These are phyloP conservation scores for Echinosphaeria canescens DNA, from an alignment of 2,329 filamentous ascomycete genomes.

Conservation along the genomic window DNA sequence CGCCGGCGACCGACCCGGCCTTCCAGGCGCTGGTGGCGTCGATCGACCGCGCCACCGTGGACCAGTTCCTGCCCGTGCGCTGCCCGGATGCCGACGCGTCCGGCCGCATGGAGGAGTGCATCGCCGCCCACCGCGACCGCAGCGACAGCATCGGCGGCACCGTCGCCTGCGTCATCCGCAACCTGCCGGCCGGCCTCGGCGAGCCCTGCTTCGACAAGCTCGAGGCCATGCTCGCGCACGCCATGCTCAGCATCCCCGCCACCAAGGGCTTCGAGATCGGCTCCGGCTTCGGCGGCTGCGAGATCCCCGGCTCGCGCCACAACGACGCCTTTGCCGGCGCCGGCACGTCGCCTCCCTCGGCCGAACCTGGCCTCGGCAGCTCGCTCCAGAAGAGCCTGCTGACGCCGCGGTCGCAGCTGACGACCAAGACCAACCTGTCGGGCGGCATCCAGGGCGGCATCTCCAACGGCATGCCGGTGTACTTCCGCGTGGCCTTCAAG, in stretches of 20 bases:
- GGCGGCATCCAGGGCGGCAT: slow-evolving; percentile 94
- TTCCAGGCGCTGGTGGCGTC: slow-evolving; percentile 55
- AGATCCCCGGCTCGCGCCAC: slow-evolving; percentile 73
- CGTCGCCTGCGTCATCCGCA: slow-evolving; percentile 82
- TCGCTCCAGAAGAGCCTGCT: too few species aligned
- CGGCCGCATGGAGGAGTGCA: slow-evolving; percentile 54
- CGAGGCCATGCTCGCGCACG: slow-evolving; percentile 77
- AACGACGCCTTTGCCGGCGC: slow-evolving; percentile 69
- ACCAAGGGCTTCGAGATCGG: slow-evolving; percentile 94
- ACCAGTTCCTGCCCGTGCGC: slow-evolving; percentile 66
- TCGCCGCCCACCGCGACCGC: slow-evolving; percentile 56
- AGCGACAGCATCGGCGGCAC: slow-evolving; percentile 87
- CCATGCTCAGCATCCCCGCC: slow-evolving; percentile 87
- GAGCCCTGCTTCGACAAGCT: slow-evolving; percentile 94
- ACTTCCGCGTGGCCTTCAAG: slow-evolving; percentile 92
- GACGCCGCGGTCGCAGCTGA: slow-evolving; percentile 38
- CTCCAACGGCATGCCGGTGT: slow-evolving; percentile 80
- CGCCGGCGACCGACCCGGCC: slow-evolving; percentile 50
- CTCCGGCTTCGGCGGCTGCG: slow-evolving; percentile 73
- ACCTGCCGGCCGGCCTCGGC: slow-evolving; percentile 66
- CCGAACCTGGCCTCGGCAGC: slow-evolving; percentile 14
- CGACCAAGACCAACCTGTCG: slow-evolving; percentile 84
- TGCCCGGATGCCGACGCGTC: slow-evolving; percentile 51
- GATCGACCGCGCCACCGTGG: slow-evolving; percentile 57
- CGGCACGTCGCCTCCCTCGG: too few species aligned